Evolutionary conservation across 441 rosid genomes (phyloP).

Genomic region (Brassica balearica): DNA sequence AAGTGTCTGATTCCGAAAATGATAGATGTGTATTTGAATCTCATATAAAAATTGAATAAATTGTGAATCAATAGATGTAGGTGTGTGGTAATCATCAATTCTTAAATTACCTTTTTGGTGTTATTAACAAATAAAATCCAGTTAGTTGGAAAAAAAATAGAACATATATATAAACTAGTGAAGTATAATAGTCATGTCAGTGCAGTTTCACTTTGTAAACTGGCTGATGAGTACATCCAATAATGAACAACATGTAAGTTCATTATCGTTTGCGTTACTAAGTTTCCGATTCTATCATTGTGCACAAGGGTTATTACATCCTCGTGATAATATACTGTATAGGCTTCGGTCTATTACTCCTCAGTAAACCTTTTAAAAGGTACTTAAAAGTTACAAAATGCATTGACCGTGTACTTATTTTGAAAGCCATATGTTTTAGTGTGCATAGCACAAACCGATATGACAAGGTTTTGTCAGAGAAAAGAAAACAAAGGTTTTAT

Average conservation of each 20-base stretch:
- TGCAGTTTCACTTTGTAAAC: neutral
- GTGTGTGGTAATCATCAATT: neutral
- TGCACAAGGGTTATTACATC: neutral
- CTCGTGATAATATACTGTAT: neutral
- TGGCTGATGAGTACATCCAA: neutral
- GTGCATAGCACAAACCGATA: conserved; percentile 18
- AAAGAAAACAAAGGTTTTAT: conserved; percentile 17
- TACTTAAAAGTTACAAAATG: conserved; percentile 4
- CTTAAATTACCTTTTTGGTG: neutral
- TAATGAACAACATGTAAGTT: neutral
- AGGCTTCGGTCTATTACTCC: neutral
- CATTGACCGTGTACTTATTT: conserved; percentile 15
- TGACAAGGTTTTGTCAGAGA: conserved; percentile 33
- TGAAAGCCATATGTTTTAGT: conserved; percentile 17
- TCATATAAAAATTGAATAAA: neutral
- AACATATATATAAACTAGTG: neutral
- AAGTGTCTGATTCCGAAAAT: neutral
- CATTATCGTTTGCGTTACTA: neutral
- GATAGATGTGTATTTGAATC: neutral
- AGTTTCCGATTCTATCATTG: neutral
- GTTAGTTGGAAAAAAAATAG: neutral
- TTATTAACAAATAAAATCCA: neutral
- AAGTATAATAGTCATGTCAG: neutral
- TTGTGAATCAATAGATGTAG: neutral
- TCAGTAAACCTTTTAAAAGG: neutral